phyloP scores from a whole-genome alignment of 2,329 filamentous ascomycete genomes.

The Xylariaceae sp. region DNA sequence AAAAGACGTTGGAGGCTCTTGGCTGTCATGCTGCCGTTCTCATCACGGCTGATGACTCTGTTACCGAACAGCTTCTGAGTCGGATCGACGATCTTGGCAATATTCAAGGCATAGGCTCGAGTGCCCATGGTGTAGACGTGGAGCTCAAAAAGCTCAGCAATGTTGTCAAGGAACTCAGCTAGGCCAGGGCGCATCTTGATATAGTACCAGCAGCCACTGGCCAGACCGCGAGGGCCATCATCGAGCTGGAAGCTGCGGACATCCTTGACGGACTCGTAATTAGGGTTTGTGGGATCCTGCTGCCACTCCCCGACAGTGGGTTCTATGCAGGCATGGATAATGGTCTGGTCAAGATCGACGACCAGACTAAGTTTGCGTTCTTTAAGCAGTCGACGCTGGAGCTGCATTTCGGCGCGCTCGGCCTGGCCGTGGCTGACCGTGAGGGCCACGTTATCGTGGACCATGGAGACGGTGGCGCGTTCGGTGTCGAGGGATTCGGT shows the following conservation, averaged over 20 bases:
- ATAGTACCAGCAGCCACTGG: conserved; percentile 86
- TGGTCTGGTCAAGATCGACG: conserved; percentile 95
- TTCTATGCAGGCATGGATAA: conserved; percentile 97
- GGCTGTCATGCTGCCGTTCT: conserved; percentile 87
- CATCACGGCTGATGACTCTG: conserved; percentile 91
- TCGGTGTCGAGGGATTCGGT: conserved; percentile 73
- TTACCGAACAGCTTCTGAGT: conserved; percentile 87
- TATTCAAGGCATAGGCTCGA: conserved; percentile 87
- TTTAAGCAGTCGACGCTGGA: conserved; percentile 76
- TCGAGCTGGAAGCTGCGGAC: conserved; percentile 89
- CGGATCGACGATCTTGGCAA: conserved; percentile 90
- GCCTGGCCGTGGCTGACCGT: conserved; percentile 83
- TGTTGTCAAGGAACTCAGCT: conserved; percentile 66
- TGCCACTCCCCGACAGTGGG: conserved; percentile 97
- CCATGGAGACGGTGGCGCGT: conserved; percentile 90
- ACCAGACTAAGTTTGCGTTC: conserved; percentile 86
- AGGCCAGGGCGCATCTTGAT: conserved; percentile 94
- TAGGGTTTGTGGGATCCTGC: conserved; percentile 80
- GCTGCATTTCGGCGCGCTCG: conserved; percentile 74
- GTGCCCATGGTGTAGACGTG: conserved; percentile 99
- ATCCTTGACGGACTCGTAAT: conserved; percentile 84
- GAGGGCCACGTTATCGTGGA: conserved; percentile 83
- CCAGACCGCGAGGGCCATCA: conserved; percentile 67
- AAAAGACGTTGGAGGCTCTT: conserved; percentile 91
- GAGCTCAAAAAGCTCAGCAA: conserved; percentile 68